Percentiles rank a stretch among this genome's conserved stretches.
Conservation (phyloP, 2,329 filamentous ascomycete species). For the Biscogniauxia marginata region DNA sequence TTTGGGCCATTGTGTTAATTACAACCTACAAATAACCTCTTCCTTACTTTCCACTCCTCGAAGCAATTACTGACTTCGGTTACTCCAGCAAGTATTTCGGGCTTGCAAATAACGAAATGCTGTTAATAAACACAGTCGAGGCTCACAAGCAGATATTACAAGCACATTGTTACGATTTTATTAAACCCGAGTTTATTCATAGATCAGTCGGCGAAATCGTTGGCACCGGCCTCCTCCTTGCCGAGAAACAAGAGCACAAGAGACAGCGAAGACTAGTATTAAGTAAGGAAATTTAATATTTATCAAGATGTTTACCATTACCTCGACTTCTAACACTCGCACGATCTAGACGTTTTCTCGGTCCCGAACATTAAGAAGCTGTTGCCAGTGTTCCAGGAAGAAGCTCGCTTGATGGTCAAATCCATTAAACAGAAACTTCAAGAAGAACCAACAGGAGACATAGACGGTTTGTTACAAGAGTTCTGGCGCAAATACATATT, state of each 20-base stretch:
- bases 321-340: not conserved
- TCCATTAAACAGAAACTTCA: constrained; percentile 22
- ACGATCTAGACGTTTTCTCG: constrained; percentile 32
- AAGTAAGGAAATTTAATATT: constrained; percentile 11
- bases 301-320: not conserved
- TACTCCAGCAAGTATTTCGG: constrained; percentile 17
- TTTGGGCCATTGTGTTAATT: not conserved
- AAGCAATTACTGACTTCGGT: not conserved
- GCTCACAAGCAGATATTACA: constrained; percentile 30
- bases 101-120: constrained; percentile 27
- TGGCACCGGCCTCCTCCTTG: constrained; percentile 36
- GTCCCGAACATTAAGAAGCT: constrained; percentile 34
- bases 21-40: not conserved
- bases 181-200: constrained; percentile 30
- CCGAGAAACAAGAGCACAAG: constrained; percentile 36
- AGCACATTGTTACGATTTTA: constrained; percentile 31
- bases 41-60: not conserved
- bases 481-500: not conserved
- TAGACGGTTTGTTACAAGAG: constrained; percentile 11
- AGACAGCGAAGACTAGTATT: constrained; percentile 33
- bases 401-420: constrained; percentile 32
- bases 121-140: constrained; percentile 29
- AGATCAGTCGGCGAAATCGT: constrained; percentile 27
- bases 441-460: constrained; percentile 12
- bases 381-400: constrained; percentile 34